Evolutionary conservation across 345 rosid species (phyloP).

Genomic region (Arabis hirsuta): DNA sequence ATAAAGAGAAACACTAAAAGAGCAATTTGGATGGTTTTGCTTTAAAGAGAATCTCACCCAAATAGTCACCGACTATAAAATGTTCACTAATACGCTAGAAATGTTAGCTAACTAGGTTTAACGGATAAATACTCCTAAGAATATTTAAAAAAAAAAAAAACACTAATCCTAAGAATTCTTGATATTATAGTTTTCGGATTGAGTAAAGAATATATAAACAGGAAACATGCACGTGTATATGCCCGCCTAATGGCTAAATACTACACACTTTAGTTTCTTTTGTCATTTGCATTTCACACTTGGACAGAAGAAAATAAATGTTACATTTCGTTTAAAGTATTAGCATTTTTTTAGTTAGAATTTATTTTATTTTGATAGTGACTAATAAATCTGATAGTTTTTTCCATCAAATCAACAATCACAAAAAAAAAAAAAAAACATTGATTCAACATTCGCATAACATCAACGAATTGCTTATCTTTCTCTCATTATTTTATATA

Average conservation of each 20-base stretch:
- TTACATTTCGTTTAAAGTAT: too few species aligned
- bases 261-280: not conserved
- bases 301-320: too few species aligned
- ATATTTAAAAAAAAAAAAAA: too few species aligned
- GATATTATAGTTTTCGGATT: not conserved
- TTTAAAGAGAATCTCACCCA: slow-evolving; percentile 25
- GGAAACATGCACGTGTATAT: not conserved
- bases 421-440: too few species aligned
- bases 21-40: slow-evolving; percentile 39
- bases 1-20: slow-evolving; percentile 41
- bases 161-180: not conserved
- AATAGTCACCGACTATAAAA: not conserved
- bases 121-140: not conserved
- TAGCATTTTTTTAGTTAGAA: too few species aligned
- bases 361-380: too few species aligned
- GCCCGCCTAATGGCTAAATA: not conserved
- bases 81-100: slow-evolving; percentile 2
- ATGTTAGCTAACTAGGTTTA: slow-evolving; percentile 8
- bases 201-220: not conserved
- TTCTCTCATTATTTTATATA: too few species aligned
- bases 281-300: not conserved
- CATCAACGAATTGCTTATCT: not conserved
- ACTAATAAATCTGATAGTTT: too few species aligned
- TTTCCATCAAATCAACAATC: too few species aligned
- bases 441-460: not conserved